Percentiles rank a stretch among this genome's conserved stretches.
Conservation (phyloP, 208 protist genomes). For the Vickermania ingenoplastis region DNA sequence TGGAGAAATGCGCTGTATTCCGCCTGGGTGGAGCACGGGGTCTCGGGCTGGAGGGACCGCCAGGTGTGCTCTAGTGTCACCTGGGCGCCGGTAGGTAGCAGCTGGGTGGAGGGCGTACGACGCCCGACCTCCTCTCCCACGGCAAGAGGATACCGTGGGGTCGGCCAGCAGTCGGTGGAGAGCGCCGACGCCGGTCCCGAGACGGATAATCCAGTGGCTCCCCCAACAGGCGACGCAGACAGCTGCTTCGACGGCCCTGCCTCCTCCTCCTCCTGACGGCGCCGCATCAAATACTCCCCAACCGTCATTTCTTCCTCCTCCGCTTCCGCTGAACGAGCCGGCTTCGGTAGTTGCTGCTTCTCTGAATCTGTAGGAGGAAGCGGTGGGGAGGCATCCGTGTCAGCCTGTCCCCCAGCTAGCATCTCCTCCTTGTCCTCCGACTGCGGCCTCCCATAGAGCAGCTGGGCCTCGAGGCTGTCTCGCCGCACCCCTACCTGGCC, state of each 20-base stretch:
- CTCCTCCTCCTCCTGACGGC: slow-evolving; percentile 12
- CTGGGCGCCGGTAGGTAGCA: slow-evolving; percentile 12
- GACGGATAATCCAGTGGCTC: too few relatives aligned
- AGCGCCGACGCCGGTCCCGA: not conserved
- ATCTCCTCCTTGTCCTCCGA: not conserved
- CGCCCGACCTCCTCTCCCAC: too few relatives aligned
- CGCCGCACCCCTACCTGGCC: slow-evolving; percentile 49
- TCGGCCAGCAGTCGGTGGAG: not conserved
- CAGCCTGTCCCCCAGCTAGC: not conserved
- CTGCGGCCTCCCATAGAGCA: slow-evolving; percentile 55
- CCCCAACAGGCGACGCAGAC: not conserved
- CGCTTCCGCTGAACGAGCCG: not conserved
- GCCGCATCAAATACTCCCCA: slow-evolving; percentile 16
- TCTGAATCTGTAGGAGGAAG: not conserved
- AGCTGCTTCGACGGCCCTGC: slow-evolving; percentile 3
- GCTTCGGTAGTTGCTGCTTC: too few relatives aligned
- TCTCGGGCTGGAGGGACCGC: slow-evolving; percentile 32
- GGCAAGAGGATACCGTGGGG: too few relatives aligned
- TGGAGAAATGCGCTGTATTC: slow-evolving; percentile 45
- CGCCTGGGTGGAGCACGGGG: slow-evolving; percentile 28
- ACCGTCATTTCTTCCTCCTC: not conserved
- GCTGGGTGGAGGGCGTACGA: not conserved
- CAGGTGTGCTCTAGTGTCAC: slow-evolving; percentile 30
- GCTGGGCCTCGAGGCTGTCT: slow-evolving; percentile 56
- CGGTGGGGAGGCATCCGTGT: not conserved